Evolutionary conservation across 208 protist species (phyloP).

Genomic region (Crithidia mellificae): DNA sequence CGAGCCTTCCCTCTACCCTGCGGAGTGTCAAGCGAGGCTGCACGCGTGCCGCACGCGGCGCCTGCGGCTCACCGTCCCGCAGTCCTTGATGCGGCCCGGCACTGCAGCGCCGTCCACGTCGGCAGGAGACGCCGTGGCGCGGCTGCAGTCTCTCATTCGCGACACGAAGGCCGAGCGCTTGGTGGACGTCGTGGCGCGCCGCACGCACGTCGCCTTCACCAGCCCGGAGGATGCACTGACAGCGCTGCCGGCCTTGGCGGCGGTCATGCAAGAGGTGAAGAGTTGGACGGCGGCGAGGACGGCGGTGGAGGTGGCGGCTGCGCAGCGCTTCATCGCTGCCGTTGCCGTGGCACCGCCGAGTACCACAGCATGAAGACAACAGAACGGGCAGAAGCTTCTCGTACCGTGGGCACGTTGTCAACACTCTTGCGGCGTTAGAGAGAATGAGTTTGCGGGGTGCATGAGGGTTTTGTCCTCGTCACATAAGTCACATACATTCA

Average conservation of each 20-base stretch:
- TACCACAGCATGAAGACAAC: background rate
- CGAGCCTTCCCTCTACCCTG: slow-evolving; percentile 22
- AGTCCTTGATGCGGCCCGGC: background rate
- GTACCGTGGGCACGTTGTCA: too few species aligned
- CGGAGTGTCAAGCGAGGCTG: background rate
- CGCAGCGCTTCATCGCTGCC: slow-evolving; percentile 35
- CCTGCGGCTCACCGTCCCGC: slow-evolving; percentile 29
- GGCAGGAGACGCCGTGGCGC: slow-evolving; percentile 1
- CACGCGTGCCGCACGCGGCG: slow-evolving; percentile 38
- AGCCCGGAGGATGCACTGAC: slow-evolving; percentile 66
- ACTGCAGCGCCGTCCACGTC: background rate
- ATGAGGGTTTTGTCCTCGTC: too few species aligned
- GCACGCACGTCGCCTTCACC: slow-evolving; percentile 70
- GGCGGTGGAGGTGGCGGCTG: slow-evolving; percentile 42
- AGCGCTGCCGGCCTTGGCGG: slow-evolving; percentile 48
- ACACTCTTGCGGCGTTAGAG: too few species aligned
- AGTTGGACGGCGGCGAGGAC: slow-evolving; percentile 43
- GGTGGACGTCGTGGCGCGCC: slow-evolving; percentile 67
- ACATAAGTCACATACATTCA: too few species aligned
- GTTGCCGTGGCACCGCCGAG: slow-evolving; percentile 11
- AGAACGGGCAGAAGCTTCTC: too few species aligned
- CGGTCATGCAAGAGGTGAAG: slow-evolving; percentile 41
- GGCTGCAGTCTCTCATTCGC: slow-evolving; percentile 32
- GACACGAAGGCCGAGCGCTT: slow-evolving; percentile 71
- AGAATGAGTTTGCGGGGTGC: too few species aligned